Evolutionary conservation across 1,139 yeast species (phyloP).

Genomic region (Kodamaea derodonti): DNA sequence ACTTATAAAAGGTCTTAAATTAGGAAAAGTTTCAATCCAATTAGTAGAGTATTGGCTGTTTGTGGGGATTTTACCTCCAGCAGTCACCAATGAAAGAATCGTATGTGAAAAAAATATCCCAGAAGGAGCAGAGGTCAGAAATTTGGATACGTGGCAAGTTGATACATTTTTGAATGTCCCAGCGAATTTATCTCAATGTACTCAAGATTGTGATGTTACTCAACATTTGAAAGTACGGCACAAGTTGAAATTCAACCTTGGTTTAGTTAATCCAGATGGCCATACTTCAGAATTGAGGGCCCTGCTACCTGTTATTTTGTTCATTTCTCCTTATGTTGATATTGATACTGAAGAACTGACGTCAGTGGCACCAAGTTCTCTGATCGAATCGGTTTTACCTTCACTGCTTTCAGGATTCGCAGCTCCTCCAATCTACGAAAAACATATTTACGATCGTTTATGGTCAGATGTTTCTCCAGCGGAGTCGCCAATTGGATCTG

Average conservation of each 20-base stretch:
- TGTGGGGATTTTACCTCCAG: constrained; percentile 53
- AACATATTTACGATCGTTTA: constrained; percentile 78
- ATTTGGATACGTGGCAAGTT: constrained; percentile 76
- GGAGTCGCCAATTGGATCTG: constrained; percentile 55
- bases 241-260: constrained; percentile 62
- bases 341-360: constrained; percentile 19
- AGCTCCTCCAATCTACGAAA: constrained; percentile 90
- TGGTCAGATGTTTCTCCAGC: constrained; percentile 68
- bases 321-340: constrained; percentile 73
- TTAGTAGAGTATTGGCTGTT: constrained; percentile 66
- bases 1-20: constrained; percentile 68
- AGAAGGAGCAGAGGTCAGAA: constrained; percentile 33
- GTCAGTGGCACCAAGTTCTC: constrained; percentile 29
- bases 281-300: constrained; percentile 77
- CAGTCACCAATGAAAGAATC: constrained; percentile 56
- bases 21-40: constrained; percentile 68
- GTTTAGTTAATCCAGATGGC: constrained; percentile 66
- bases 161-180: constrained; percentile 62
- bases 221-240: constrained; percentile 65
- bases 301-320: constrained; percentile 62
- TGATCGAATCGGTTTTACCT: constrained; percentile 26
- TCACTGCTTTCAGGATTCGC: constrained; percentile 45
- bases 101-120: constrained; percentile 41
- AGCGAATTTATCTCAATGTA: constrained; percentile 63
- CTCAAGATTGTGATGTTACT: constrained; percentile 77